Evolutionary conservation across 2,329 filamentous ascomycete genomes (phyloP).

Genomic region (Fusarium compactum): DNA sequence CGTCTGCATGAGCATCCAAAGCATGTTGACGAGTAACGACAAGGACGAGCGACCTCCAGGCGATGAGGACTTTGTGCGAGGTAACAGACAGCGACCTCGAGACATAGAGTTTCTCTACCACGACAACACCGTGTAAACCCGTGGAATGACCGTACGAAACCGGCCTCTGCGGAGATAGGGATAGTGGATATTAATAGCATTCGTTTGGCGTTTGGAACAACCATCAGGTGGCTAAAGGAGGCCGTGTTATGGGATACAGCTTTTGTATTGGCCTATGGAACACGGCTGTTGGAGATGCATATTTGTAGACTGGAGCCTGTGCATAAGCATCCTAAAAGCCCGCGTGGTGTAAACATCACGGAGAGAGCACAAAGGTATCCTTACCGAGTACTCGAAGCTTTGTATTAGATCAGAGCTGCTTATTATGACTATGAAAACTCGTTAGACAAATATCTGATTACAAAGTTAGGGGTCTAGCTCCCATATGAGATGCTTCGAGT

Average conservation of each 20-base stretch:
- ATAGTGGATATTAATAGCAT: slow-evolving; percentile 34
- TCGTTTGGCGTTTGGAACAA: slow-evolving; percentile 41
- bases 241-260: slow-evolving; percentile 22
- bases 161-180: slow-evolving; percentile 4
- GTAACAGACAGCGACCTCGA: slow-evolving; percentile 81
- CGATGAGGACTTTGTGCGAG: slow-evolving; percentile 87
- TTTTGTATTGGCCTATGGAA: slow-evolving; percentile 31
- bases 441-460: not conserved
- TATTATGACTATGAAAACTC: slow-evolving; percentile 8
- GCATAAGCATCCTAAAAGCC: slow-evolving; percentile 17
- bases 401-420: slow-evolving; percentile 11
- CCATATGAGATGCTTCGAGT: not conserved
- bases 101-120: slow-evolving; percentile 97
- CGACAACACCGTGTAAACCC: slow-evolving; percentile 77
- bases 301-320: slow-evolving; percentile 13
- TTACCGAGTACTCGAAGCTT: not conserved
- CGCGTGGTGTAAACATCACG: slow-evolving; percentile 11
- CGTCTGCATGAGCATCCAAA: slow-evolving; percentile 96
- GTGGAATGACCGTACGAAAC: not conserved
- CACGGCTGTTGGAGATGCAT: slow-evolving; percentile 7
- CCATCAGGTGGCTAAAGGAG: slow-evolving; percentile 18
- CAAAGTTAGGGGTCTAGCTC: not conserved
- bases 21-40: slow-evolving; percentile 95
- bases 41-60: slow-evolving; percentile 92
- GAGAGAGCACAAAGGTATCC: slow-evolving; percentile 4